Percentiles rank a stretch among this genome's conserved stretches.
Evolutionary conservation across 305 asterid species (phyloP).

Genomic region (Plantago lanceolata): DNA sequence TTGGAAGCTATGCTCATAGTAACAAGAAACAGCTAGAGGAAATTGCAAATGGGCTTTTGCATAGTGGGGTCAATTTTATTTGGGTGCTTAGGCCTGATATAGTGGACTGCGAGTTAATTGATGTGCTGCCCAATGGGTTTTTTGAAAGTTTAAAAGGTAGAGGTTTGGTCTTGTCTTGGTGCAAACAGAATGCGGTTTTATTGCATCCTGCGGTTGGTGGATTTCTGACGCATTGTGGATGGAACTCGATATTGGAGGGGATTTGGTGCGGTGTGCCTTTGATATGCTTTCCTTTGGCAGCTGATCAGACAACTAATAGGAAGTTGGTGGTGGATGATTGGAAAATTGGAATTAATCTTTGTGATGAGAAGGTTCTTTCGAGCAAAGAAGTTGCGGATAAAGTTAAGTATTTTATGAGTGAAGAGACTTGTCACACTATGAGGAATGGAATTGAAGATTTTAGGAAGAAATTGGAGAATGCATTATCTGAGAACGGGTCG

Average conservation of each 20-base stretch:
- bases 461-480: slow-evolving; percentile 42
- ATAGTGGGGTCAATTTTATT: slow-evolving; percentile 53
- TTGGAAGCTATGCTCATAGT: slow-evolving; percentile 69
- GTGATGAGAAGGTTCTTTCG: slow-evolving; percentile 34
- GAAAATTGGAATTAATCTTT: slow-evolving; percentile 64
- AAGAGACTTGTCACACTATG: slow-evolving; percentile 32
- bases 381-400: slow-evolving; percentile 51
- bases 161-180: slow-evolving; percentile 69
- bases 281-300: slow-evolving; percentile 58
- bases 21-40: slow-evolving; percentile 49
- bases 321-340: slow-evolving; percentile 73
- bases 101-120: slow-evolving; percentile 44
- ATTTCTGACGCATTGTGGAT: slow-evolving; percentile 73
- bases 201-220: slow-evolving; percentile 69
- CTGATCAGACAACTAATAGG: slow-evolving; percentile 68
- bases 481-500: slow-evolving; percentile 51
- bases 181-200: slow-evolving; percentile 56
- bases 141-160: slow-evolving; percentile 32
- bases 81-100: slow-evolving; percentile 83
- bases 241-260: slow-evolving; percentile 79
- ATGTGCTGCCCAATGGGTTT: slow-evolving; percentile 50
- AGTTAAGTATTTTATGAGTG: slow-evolving; percentile 44
- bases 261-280: slow-evolving; percentile 64
- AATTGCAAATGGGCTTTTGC: slow-evolving; percentile 57
- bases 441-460: slow-evolving; percentile 45